phyloP scores from a whole-genome alignment of 1,284 basidiomycete species.

The Afroboletus lepidellus region DNA sequence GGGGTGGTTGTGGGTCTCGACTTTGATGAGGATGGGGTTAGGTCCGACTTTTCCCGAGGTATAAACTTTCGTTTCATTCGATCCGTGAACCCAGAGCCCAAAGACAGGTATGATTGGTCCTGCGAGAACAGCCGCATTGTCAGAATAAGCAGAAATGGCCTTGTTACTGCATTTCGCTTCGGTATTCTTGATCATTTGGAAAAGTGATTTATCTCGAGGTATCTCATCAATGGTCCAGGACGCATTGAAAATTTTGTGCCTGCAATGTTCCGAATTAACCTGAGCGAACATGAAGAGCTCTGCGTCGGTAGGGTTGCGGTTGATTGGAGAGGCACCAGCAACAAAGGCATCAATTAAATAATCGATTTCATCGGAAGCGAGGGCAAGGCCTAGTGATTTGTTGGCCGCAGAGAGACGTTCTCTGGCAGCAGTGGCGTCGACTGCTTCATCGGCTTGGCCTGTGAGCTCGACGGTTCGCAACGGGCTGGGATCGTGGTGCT shows the following conservation, averaged over 20 bases:
- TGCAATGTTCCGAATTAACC: conserved; percentile 99
- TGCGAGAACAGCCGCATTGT: conserved; percentile 95
- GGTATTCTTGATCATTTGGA: conserved; percentile 98
- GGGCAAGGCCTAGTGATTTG: conserved; percentile 83
- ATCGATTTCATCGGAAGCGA: conserved; percentile 87
- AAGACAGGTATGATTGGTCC: conserved; percentile 84
- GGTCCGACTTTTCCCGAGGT: conserved; percentile 55
- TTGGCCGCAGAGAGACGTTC: conserved; percentile 78
- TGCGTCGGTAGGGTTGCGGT: conserved; percentile 90
- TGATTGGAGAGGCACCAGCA: conserved; percentile 58
- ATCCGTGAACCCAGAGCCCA: conserved; percentile 46
- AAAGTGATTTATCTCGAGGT: conserved; percentile 76
- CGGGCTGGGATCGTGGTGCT: conserved; percentile 63
- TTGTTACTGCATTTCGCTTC: conserved; percentile 75
- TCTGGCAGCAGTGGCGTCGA: conserved; percentile 40
- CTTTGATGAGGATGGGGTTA: conserved; percentile 95
- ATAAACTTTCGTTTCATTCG: conserved; percentile 46
- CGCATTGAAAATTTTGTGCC: conserved; percentile 99
- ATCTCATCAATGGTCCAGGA: conserved; percentile 87
- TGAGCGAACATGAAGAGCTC: conserved; percentile 99
- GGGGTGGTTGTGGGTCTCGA: conserved; percentile 99
- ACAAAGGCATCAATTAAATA: conserved; percentile 93
- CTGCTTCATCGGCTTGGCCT: conserved; percentile 29
- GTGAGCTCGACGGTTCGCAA: conserved; percentile 71
- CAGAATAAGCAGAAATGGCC: conserved; percentile 96